A percentile compares a stretch with the other conserved stretches of the same genome.
phyloP scores from a whole-genome alignment of 441 rosid genomes.

The Erysimum pusillum region DNA sequence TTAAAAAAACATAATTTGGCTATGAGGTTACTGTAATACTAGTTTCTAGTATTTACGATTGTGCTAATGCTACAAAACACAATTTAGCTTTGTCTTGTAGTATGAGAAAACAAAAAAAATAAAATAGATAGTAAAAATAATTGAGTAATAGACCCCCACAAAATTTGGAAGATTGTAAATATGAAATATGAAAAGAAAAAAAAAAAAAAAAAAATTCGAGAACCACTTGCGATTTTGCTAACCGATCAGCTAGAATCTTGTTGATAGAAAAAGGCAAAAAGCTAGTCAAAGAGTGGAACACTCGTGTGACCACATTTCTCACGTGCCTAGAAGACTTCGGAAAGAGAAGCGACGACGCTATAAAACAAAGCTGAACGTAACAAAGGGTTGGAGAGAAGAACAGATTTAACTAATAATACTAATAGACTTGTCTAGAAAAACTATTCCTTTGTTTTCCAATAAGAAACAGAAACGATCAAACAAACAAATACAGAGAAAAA shows the following conservation, averaged over 20 bases:
- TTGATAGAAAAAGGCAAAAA: background rate
- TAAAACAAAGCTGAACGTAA: constrained; percentile 24
- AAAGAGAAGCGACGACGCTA: background rate
- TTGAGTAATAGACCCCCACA: background rate
- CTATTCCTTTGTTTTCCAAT: background rate
- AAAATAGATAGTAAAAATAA: background rate
- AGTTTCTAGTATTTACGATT: background rate
- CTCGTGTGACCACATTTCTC: constrained; percentile 26
- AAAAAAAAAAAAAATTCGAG: background rate
- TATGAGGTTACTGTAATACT: background rate
- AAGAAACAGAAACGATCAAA: background rate
- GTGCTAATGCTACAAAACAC: background rate
- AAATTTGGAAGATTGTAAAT: background rate
- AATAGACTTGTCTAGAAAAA: constrained; percentile 13
- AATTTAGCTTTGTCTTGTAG: background rate
- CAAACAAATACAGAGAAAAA: constrained; percentile 15
- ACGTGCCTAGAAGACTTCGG: constrained; percentile 10
- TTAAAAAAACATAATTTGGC: background rate
- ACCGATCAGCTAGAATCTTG: background rate
- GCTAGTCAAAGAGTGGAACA: constrained; percentile 2
- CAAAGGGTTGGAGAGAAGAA: constrained; percentile 20
- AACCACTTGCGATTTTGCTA: constrained; percentile 1
- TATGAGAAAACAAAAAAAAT: background rate
- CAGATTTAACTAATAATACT: constrained; percentile 11
- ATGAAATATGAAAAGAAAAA: background rate